Evolutionary conservation across 2,329 filamentous ascomycete species (phyloP), one percentile per base, ranked within the genome.

Genomic region (Ceratocystis albifundus): DNA sequence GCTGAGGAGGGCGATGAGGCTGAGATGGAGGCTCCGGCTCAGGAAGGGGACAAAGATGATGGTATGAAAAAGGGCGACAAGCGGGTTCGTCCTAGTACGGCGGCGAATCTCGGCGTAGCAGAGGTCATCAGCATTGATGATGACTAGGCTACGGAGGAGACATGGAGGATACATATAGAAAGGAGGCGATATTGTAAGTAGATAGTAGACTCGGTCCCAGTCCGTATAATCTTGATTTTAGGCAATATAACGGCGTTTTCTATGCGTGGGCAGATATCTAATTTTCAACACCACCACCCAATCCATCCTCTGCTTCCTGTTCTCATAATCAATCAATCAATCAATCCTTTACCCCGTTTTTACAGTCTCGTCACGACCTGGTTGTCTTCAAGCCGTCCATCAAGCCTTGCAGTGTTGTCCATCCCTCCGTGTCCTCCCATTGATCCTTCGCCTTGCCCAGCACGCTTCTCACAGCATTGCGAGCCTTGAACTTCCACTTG

Each of bases 401-500:
- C 70, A 82, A 72, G 3, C 76, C 78, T 72, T 82, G 76, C 72
- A 94, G 74, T 68, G 76, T 80, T 61, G 78, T 79, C 87, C 86
- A 94, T 32, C 83, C 88, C 50, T 80, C 77, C 36, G 80, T 88
- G 10, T 83, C 90, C 76, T 96, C 91, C 90, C 92, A 96, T 12
- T 76, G 82, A 72, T 90, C 88, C 77, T 84, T 92, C 0, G 84
- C 92, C 73, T 88, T 88, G 0, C 90, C 88, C 80, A 95, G 82
- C 5, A 97, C 87, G 64, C 89, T 90, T 65, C 91, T 80, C 1
- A 96, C 80, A 10, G 92, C 92, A 74, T 85, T 95, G 71, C 90
- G 81, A 0, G 90, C 89, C 81, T 96, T 97, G 69, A 89, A 89
- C 74, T 84, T 88, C 94, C 94, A 99, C 72, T 86, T 87, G 67